Evolutionary conservation across 805 yeast genomes (phyloP).

Genomic region (Kodamaea kakaduensis): DNA sequence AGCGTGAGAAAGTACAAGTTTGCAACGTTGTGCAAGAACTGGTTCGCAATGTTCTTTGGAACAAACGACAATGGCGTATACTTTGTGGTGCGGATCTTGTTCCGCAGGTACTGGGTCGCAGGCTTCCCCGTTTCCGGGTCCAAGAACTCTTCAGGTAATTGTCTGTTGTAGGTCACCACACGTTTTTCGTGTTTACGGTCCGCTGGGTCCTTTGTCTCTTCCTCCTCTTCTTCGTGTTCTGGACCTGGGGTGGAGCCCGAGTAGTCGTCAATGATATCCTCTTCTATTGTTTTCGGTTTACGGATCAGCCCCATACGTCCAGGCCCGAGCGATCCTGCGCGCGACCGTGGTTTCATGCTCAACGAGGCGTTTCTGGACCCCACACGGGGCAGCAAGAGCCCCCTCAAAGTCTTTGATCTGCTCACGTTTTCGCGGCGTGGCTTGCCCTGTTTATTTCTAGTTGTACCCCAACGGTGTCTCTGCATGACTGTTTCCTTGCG

Average conservation of each 20-base stretch:
- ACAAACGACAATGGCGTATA: conserved; percentile 86
- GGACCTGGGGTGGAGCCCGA: conserved; percentile 12
- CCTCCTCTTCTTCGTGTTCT: conserved; percentile 18
- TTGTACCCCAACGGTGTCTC: conserved; percentile 89
- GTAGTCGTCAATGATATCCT: conserved; percentile 22
- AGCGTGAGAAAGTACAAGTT: conserved; percentile 79
- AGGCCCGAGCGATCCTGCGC: conserved; percentile 4
- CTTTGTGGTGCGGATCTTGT: conserved; percentile 92
- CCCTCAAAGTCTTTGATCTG: conserved; percentile 58
- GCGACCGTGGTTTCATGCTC: background rate
- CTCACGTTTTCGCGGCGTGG: conserved; percentile 47
- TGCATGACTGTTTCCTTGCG: conserved; percentile 54
- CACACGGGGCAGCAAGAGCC: conserved; percentile 22
- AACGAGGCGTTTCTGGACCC: conserved; percentile 4
- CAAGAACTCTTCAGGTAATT: conserved; percentile 53
- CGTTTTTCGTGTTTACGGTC: conserved; percentile 36
- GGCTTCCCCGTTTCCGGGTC: conserved; percentile 62
- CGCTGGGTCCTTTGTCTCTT: conserved; percentile 24
- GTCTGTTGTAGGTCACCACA: conserved; percentile 54
- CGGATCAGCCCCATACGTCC: conserved; percentile 16
- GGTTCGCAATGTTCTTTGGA: conserved; percentile 77
- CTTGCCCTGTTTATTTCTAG: conserved; percentile 66
- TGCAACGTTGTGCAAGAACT: conserved; percentile 75
- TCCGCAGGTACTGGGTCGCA: conserved; percentile 63
- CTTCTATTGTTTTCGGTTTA: conserved; percentile 21